These are phyloP conservation scores for Bifiguratus adelaidae DNA, from an alignment of 192 early-diverging fungal genomes.

Conservation along the genomic window DNA sequence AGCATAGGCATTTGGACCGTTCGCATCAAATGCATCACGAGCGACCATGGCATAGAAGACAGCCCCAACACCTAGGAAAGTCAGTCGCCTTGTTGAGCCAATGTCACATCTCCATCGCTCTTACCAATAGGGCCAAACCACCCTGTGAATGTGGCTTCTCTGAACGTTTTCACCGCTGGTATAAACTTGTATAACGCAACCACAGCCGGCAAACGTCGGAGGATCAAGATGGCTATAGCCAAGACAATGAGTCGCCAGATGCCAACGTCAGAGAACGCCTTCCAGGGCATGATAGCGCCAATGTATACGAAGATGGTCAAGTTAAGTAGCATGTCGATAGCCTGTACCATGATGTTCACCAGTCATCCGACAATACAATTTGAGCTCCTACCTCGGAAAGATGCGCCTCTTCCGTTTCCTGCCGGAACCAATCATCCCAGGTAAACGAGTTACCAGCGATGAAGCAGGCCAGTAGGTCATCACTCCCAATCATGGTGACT, in stretches of 20 bases:
- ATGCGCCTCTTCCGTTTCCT: constrained; percentile 61
- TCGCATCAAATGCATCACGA: neutral
- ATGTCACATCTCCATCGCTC: neutral
- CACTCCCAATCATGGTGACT: constrained; percentile 62
- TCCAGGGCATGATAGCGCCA: constrained; percentile 70
- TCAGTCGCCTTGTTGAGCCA: neutral
- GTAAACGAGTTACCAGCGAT: constrained; percentile 69
- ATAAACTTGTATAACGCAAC: constrained; percentile 44
- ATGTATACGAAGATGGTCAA: constrained; percentile 84
- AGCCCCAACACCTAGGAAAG: constrained; percentile 27
- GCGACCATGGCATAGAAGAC: constrained; percentile 29
- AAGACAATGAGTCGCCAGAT: constrained; percentile 56
- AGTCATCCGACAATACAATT: neutral
- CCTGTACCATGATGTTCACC: constrained; percentile 50
- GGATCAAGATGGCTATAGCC: constrained; percentile 44
- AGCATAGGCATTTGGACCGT: constrained; percentile 18
- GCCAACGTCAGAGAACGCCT: constrained; percentile 34
- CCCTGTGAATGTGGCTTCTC: constrained; percentile 70
- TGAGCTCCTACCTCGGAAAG: neutral
- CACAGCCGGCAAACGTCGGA: constrained; percentile 62
- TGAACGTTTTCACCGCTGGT: constrained; percentile 50
- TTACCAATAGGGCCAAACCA: constrained; percentile 87
- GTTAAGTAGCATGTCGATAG: constrained; percentile 75
- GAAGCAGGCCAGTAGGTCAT: constrained; percentile 72
- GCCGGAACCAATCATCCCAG: constrained; percentile 88